These are phyloP conservation scores for Exophiala bonariae DNA, from an alignment of 2,329 filamentous ascomycete genomes.

Conservation along the genomic window DNA sequence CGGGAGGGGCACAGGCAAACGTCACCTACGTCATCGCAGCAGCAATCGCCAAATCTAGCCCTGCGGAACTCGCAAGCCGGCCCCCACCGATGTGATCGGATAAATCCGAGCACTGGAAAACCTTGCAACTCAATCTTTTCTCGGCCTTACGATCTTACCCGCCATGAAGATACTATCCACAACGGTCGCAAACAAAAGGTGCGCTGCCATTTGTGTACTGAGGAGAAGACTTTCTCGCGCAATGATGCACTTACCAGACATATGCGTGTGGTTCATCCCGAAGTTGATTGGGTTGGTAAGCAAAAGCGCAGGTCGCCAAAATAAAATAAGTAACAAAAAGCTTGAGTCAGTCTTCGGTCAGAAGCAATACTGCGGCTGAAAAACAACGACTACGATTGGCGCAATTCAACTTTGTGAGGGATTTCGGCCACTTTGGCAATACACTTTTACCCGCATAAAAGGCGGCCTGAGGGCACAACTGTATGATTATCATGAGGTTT, in stretches of 20 bases:
- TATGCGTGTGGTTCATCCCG: conserved; percentile 90
- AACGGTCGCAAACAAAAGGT: conserved; percentile 94
- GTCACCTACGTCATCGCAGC: conserved; percentile 50
- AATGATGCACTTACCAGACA: conserved; percentile 93
- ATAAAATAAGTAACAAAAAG: background rate
- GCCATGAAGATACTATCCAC: conserved; percentile 97
- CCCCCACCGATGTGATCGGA: conserved; percentile 87
- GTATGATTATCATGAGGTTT: too few relatives aligned
- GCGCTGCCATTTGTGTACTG: conserved; percentile 85
- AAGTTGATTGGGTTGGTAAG: conserved; percentile 78
- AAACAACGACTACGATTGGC: too few relatives aligned
- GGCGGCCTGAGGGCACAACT: too few relatives aligned
- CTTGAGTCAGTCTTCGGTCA: too few relatives aligned
- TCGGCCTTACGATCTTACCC: conserved; percentile 90
- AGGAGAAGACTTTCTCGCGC: conserved; percentile 95
- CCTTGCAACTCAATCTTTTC: conserved; percentile 94
- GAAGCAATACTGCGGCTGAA: too few relatives aligned
- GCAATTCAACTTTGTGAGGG: too few relatives aligned
- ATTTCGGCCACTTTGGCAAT: too few relatives aligned
- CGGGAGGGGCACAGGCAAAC: conserved; percentile 84
- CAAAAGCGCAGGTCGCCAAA: conserved; percentile 26
- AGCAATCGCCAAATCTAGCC: conserved; percentile 53
- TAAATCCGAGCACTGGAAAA: conserved; percentile 93
- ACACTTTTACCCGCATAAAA: too few relatives aligned
- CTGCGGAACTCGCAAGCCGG: conserved; percentile 84